Evolutionary conservation across 352 stramenopile genomes (phyloP).

Genomic region (Pythium volutum): DNA sequence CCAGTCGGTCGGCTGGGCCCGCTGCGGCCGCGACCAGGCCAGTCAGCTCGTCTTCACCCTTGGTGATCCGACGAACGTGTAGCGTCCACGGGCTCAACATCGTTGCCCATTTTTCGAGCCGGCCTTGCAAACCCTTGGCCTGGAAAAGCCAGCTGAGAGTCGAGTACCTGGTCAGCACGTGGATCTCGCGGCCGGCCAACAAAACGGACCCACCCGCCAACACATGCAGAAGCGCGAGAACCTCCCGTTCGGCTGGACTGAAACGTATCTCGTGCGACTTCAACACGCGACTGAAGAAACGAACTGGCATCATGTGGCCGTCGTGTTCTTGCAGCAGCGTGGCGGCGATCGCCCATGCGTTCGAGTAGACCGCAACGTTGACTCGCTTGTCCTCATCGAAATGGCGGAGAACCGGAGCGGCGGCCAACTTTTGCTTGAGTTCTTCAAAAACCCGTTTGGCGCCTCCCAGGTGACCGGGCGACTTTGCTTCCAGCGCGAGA

Average conservation of each 20-base stretch:
- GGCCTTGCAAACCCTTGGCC: slow-evolving; percentile 7
- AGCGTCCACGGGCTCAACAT: slow-evolving; percentile 19
- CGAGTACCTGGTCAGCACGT: slow-evolving; percentile 5
- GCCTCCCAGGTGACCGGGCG: no score
- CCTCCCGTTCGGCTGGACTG: slow-evolving; percentile 2
- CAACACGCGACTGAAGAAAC: slow-evolving; percentile 7
- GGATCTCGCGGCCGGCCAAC: not conserved
- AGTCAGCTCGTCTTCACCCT: slow-evolving; percentile 8
- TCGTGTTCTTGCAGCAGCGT: slow-evolving; percentile 1
- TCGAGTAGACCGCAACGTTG: slow-evolving; percentile 3
- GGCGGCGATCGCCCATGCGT: slow-evolving; percentile 1
- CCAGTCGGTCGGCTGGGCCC: slow-evolving; percentile 3
- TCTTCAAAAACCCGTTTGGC: no score
- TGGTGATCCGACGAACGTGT: not conserved
- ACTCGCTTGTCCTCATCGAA: no score
- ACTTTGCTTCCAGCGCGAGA: not conserved
- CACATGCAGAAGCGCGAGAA: slow-evolving; percentile 6
- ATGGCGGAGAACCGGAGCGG: slow-evolving; percentile 1
- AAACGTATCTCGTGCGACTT: slow-evolving; percentile 11
- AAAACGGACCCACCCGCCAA: not conserved
- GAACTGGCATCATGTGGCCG: slow-evolving; percentile 2
- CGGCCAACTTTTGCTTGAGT: no score
- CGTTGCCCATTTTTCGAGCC: slow-evolving; percentile 2
- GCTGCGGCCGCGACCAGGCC: not conserved
- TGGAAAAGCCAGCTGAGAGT: slow-evolving; percentile 4